Percentiles rank a stretch among this genome's conserved stretches.
phyloP scores from a whole-genome alignment of 2,329 filamentous ascomycete species.

The Stromatinia cepivora region DNA sequence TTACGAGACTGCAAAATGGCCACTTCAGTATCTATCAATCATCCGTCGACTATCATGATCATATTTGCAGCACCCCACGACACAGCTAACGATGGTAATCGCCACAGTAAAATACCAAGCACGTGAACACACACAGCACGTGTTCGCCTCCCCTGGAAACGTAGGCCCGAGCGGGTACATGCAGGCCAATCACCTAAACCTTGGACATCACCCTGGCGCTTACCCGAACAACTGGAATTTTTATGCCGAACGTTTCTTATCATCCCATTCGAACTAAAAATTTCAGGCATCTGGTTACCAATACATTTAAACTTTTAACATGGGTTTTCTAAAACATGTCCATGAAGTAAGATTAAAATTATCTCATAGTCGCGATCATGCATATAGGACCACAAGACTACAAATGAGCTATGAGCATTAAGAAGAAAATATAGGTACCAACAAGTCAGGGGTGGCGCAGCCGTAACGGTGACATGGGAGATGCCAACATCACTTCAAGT shows the following conservation, averaged over 20 bases:
- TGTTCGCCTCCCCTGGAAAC: neutral
- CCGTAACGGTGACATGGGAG: neutral
- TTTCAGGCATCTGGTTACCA: neutral
- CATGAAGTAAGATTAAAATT: neutral
- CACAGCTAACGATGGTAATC: neutral
- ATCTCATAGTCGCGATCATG: neutral
- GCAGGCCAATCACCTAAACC: constrained; percentile 6
- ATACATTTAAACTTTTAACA: neutral
- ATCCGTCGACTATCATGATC: neutral
- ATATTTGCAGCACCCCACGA: neutral
- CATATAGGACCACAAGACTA: neutral
- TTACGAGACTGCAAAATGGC: neutral
- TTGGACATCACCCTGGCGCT: neutral
- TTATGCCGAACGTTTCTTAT: neutral
- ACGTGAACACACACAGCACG: neutral
- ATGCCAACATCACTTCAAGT: neutral
- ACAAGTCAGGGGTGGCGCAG: neutral
- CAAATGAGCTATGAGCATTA: neutral
- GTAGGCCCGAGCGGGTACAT: constrained; percentile 1
- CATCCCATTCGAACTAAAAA: neutral
- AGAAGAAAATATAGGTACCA: neutral
- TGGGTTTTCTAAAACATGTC: neutral
- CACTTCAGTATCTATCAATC: neutral
- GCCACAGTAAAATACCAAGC: neutral
- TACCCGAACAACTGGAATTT: neutral